Evolutionary conservation across 371 early-diverging fungal genomes (phyloP), one percentile per base, ranked within the genome.

Genomic region (Mucor velutinosus): DNA sequence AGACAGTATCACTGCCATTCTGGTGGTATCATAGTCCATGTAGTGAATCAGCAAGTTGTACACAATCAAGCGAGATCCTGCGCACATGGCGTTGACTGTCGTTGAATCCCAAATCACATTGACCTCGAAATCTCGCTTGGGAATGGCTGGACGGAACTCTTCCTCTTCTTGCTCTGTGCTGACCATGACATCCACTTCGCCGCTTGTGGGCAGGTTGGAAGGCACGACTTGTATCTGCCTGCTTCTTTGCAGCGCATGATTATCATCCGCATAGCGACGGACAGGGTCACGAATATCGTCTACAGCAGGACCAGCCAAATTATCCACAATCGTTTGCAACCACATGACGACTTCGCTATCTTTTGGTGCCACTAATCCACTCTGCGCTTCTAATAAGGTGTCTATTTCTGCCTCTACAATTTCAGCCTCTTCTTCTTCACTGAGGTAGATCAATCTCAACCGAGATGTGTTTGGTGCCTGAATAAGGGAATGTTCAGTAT

Each of bases 391-490:
- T 30, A 84, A 62, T 15, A 84, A 32, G 1, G 74, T 47, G 33
- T 69, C 58, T 14, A 80, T 73, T 47, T 75, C 80, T 17, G 67
- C 58, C n/a, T 74, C 47, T 1, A 85, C 70, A 45, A 81, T 61
- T 14, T 78, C 77, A 8, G 74, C 33, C 51, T 86, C 85, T 69
- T 86, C 85, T 62, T 84, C 83, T 72, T 88, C 87, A 43, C 67
- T 82, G 7, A 84, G 73, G 60, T 83, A 86, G 47, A 86, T 69
- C 21, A 88, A 74, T 45, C 88, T 73, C 70, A 86, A 73, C 35
- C 88, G 76, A 0, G 81, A 82, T 0, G 88, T 88, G 60, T 88
- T 88, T 21, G 86, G 86, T 64, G 88, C 88, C 74, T 80, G 49
- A 30, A 14, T 21, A 0, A 32, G 2, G 8, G 27, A 7, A 27